phyloP scores from a whole-genome alignment of 2,329 filamentous ascomycete genomes.

The Hypoxylon sp. region DNA sequence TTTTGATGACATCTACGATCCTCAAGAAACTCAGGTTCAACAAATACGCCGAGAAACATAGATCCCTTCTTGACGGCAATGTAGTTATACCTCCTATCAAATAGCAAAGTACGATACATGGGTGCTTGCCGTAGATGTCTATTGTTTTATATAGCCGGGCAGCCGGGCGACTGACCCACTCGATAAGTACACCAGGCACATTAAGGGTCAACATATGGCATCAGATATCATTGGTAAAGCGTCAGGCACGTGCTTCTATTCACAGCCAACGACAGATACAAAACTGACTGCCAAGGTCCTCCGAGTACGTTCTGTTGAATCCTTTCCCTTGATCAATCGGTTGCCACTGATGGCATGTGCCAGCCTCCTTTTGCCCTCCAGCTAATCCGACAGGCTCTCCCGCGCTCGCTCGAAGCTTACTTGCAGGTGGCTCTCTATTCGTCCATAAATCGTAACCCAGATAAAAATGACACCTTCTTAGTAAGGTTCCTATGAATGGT shows the following conservation, averaged over 20 bases:
- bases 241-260: constrained; percentile 32
- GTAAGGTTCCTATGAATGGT: not conserved
- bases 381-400: constrained; percentile 29
- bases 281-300: constrained; percentile 27
- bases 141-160: constrained; percentile 2
- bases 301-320: constrained; percentile 15
- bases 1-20: constrained; percentile 35
- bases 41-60: constrained; percentile 18
- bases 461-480: not conserved
- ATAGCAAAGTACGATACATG: constrained; percentile 1
- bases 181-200: constrained; percentile 13
- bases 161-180: constrained; percentile 2
- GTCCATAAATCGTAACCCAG: constrained; percentile 15
- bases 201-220: constrained; percentile 13
- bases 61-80: constrained; percentile 1
- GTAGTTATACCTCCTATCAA: not conserved
- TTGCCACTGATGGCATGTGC: constrained; percentile 13
- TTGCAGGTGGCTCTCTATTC: constrained; percentile 12
- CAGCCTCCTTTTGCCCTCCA: constrained; percentile 21
- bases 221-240: constrained; percentile 31
- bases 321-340: constrained; percentile 17
- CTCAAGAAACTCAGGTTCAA: constrained; percentile 16
- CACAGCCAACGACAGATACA: constrained; percentile 21
- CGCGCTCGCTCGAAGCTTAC: constrained; percentile 6
- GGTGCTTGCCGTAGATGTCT: not conserved